Percentiles rank a stretch among this genome's conserved stretches.
Evolutionary conservation across 2,329 filamentous ascomycete species (phyloP).

Genomic region (Paracamarosporium sp.): DNA sequence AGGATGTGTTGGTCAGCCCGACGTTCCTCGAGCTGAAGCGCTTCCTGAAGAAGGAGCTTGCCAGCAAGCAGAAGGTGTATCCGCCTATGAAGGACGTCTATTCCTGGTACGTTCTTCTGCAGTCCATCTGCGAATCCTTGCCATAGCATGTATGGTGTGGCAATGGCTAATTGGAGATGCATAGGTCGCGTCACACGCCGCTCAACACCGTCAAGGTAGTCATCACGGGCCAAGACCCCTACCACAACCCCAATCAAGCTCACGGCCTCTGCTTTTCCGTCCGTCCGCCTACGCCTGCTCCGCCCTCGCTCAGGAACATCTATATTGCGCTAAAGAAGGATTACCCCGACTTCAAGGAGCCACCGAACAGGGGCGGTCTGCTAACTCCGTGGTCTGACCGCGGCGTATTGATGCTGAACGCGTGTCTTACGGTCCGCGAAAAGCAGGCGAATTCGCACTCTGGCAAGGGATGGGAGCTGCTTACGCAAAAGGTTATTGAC

Average conservation of each 20-base stretch:
- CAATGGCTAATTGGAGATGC: conserved; percentile 10
- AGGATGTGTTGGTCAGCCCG: conserved; percentile 79
- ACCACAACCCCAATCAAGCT: conserved; percentile 94
- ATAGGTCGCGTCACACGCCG: conserved; percentile 91
- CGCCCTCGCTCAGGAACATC: conserved; percentile 92
- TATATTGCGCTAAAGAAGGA: conserved; percentile 87
- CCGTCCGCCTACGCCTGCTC: conserved; percentile 83
- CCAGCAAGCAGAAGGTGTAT: conserved; percentile 78
- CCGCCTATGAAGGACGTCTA: conserved; percentile 90
- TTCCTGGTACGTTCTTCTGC: conserved; percentile 72
- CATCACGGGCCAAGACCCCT: conserved; percentile 94
- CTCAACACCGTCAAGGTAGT: conserved; percentile 89
- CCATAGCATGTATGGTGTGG: background rate
- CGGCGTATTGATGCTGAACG: conserved; percentile 92
- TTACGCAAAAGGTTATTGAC: conserved; percentile 92
- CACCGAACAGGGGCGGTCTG: conserved; percentile 79
- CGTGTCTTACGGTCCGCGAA: conserved; percentile 89
- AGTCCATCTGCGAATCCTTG: background rate
- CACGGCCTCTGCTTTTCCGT: conserved; percentile 97
- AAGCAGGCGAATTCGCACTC: conserved; percentile 87
- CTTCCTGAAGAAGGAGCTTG: conserved; percentile 81
- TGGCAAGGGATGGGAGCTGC: conserved; percentile 87
- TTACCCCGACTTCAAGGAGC: conserved; percentile 79
- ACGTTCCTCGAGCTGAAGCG: conserved; percentile 88
- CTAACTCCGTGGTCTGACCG: conserved; percentile 93